A percentile compares a stretch with the other conserved stretches of the same genome.
phyloP scores from a whole-genome alignment of 139 green algal species.

The Micromonas pusilla region DNA sequence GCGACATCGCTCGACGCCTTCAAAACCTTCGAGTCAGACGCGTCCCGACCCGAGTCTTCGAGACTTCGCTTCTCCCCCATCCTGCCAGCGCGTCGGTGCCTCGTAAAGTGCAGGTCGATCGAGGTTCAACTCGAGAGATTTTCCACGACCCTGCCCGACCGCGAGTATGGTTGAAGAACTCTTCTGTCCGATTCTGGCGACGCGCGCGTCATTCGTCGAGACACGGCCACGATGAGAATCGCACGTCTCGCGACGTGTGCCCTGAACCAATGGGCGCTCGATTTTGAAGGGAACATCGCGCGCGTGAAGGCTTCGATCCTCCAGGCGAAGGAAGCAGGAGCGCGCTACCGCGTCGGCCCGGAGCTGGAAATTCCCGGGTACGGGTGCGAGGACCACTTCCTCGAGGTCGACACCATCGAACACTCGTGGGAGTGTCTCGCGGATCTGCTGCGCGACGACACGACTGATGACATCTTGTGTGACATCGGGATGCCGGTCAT shows the following conservation, averaged over 20 bases:
- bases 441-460: conserved; percentile 48
- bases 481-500: conserved; percentile 91
- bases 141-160: no score
- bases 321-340: conserved; percentile 52
- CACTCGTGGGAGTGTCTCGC: conserved; percentile 82
- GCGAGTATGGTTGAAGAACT: no score
- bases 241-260: conserved; percentile 83
- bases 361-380: conserved; percentile 94
- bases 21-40: no score
- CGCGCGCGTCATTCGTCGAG: no score
- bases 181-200: no score
- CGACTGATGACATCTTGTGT: conserved; percentile 69
- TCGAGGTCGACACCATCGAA: conserved; percentile 60
- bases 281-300: conserved; percentile 88
- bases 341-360: conserved; percentile 79
- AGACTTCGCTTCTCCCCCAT: no score
- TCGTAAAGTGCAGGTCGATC: no score
- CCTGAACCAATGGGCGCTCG: conserved; percentile 94
- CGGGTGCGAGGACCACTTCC: conserved; percentile 98
- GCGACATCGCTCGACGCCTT: no score
- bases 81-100: no score
- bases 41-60: no score
- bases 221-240: conserved; percentile 50
- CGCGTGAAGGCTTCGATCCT: conserved; percentile 71
- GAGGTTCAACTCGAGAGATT: no score